Percentiles rank a stretch among this genome's conserved stretches.
Conservation (phyloP, 2,329 filamentous ascomycete species). For the Pseudopithomyces maydicus region DNA sequence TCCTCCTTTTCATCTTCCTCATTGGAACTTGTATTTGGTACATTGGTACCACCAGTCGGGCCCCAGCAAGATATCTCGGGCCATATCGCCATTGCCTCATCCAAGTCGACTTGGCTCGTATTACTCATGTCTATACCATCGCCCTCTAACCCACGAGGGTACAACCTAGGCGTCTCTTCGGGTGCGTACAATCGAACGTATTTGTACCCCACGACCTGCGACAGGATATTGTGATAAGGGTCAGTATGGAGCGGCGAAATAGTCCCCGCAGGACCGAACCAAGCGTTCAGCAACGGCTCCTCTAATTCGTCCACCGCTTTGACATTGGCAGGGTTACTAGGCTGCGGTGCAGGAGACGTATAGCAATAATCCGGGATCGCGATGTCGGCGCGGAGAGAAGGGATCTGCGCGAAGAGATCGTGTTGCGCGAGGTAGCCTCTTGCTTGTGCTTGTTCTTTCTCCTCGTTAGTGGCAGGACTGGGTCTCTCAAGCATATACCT, state of each 20-base stretch:
- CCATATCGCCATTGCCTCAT: constrained; percentile 64
- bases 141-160: constrained; percentile 65
- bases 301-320: constrained; percentile 35
- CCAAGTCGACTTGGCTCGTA: constrained; percentile 80
- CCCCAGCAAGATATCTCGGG: constrained; percentile 25
- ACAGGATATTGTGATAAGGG: constrained; percentile 89
- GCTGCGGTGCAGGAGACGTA: constrained; percentile 56
- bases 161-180: constrained; percentile 59
- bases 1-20: constrained; percentile 47
- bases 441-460: background rate
- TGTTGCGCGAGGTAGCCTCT: constrained; percentile 91
- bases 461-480: background rate
- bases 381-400: constrained; percentile 75
- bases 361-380: constrained; percentile 84
- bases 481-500: constrained; percentile 58
- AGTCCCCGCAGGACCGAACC: constrained; percentile 87
- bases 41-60: background rate
- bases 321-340: constrained; percentile 17
- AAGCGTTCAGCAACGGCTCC: constrained; percentile 80
- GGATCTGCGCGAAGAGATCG: constrained; percentile 83
- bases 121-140: constrained; percentile 88
- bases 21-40: constrained; percentile 16
- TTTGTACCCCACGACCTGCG: constrained; percentile 87
- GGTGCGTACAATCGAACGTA: constrained; percentile 90
- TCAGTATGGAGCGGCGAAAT: constrained; percentile 94